These are phyloP conservation scores for Amesomyces nigricolor DNA, from an alignment of 2,329 filamentous ascomycete species.

Conservation along the genomic window DNA sequence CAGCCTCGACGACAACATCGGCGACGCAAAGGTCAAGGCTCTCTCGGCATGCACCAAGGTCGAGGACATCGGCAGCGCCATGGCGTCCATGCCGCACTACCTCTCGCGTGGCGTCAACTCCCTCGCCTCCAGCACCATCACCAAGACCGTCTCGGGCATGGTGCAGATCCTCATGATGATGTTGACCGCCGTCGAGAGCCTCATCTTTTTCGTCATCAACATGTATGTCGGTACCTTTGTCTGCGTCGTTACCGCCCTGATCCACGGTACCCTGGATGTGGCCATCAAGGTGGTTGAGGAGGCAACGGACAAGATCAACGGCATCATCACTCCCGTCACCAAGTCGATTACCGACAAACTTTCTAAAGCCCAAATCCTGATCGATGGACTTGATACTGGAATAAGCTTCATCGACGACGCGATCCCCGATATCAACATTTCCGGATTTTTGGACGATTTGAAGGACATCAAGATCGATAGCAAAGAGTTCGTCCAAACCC, in stretches of 20 bases:
- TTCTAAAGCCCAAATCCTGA: too few relatives aligned
- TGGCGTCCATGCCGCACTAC: conserved; percentile 98
- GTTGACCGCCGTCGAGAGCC: conserved; percentile 76
- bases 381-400: neutral
- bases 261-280: conserved; percentile 71
- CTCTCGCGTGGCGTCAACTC: conserved; percentile 84
- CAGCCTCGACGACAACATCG: conserved; percentile 67
- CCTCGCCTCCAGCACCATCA: conserved; percentile 72
- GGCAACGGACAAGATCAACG: conserved; percentile 45
- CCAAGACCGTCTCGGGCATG: conserved; percentile 72
- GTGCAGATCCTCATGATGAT: conserved; percentile 73
- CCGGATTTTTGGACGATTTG: conserved; percentile 57
- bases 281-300: conserved; percentile 42
- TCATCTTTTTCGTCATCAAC: conserved; percentile 88
- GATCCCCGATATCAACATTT: conserved; percentile 57
- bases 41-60: conserved; percentile 86
- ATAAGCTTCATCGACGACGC: conserved; percentile 45
- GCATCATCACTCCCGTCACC: conserved; percentile 41
- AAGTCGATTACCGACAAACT: conserved; percentile 44
- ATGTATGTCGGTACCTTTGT: conserved; percentile 85
- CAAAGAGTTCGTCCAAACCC: conserved; percentile 59
- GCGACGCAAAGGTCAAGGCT: conserved; percentile 71
- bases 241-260: conserved; percentile 78
- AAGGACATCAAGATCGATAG: conserved; percentile 64
- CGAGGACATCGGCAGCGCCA: conserved; percentile 85